These are phyloP conservation scores for Colletotrichum navitas DNA, from an alignment of 2,329 filamentous ascomycete species.

Conservation along the genomic window DNA sequence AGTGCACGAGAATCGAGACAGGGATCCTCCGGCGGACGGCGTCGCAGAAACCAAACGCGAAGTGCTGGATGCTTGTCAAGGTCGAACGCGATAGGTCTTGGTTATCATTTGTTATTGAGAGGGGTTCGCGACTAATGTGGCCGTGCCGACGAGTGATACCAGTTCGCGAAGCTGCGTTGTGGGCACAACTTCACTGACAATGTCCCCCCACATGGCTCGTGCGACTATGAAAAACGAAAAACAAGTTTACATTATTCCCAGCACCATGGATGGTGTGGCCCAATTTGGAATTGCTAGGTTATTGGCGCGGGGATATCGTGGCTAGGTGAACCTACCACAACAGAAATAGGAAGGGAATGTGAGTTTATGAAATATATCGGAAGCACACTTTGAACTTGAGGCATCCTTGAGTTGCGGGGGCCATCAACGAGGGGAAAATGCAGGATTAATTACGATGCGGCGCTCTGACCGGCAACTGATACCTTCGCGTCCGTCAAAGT, in stretches of 20 bases:
- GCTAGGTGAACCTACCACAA: neutral
- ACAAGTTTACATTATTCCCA: neutral
- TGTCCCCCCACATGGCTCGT: neutral
- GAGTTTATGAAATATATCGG: no score
- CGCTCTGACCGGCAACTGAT: neutral
- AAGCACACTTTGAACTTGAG: neutral
- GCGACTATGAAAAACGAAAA: neutral
- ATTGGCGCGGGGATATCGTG: neutral
- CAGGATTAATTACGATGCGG: no score
- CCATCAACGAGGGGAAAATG: neutral
- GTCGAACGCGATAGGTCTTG: slow-evolving; percentile 22
- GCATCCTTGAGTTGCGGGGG: neutral
- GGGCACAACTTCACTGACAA: neutral
- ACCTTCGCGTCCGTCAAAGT: neutral
- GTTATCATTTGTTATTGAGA: neutral
- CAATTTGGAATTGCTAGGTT: neutral
- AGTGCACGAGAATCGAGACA: slow-evolving; percentile 17
- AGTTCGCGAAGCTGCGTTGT: no score
- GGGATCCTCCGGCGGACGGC: slow-evolving; percentile 28
- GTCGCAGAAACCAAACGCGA: slow-evolving; percentile 14
- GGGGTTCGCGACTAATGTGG: no score
- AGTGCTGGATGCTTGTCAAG: slow-evolving; percentile 24
- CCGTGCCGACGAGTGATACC: no score
- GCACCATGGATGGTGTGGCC: neutral
- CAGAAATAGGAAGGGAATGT: neutral